Percentiles rank a stretch among this genome's conserved stretches.
Conservation (phyloP, 371 early-diverging fungal species). For the Chytridium lagenaria region DNA sequence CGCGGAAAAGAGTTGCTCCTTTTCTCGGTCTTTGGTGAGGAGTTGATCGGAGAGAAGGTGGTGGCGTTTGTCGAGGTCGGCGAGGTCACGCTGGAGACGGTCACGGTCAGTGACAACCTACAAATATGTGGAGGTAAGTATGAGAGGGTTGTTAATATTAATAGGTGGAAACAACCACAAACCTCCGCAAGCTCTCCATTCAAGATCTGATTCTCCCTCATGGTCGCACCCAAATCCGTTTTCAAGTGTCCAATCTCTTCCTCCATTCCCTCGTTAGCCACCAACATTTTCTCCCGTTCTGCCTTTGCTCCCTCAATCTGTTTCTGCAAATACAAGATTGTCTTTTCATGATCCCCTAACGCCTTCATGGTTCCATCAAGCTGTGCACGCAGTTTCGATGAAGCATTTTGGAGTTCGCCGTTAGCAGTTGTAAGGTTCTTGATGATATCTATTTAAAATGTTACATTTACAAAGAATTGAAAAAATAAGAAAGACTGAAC, state of each 20-base stretch:
- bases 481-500: too few species aligned
- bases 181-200: conserved; percentile 45
- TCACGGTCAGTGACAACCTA: conserved; percentile 40
- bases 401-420: conserved; percentile 18
- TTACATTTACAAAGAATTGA: too few species aligned
- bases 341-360: conserved; percentile 51
- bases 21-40: conserved; percentile 50
- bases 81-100: conserved; percentile 40
- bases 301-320: neutral
- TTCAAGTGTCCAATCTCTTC: too few species aligned
- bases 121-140: too few species aligned
- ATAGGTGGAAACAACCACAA: neutral
- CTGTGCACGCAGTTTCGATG: conserved; percentile 35
- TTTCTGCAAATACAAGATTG: neutral
- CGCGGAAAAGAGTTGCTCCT: conserved; percentile 47
- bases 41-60: conserved; percentile 47
- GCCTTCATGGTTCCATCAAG: conserved; percentile 40
- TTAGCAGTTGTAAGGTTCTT: neutral
- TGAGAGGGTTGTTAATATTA: neutral
- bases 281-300: neutral
- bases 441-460: too few species aligned
- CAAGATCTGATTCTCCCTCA: conserved; percentile 53
- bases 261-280: neutral
- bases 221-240: conserved; percentile 54
- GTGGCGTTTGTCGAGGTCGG: conserved; percentile 48